Evolutionary conservation across 495 filamentous ascomycete genomes (phyloP), one percentile per base, ranked within the genome.

Genomic region (Chaetomium fimeti): DNA sequence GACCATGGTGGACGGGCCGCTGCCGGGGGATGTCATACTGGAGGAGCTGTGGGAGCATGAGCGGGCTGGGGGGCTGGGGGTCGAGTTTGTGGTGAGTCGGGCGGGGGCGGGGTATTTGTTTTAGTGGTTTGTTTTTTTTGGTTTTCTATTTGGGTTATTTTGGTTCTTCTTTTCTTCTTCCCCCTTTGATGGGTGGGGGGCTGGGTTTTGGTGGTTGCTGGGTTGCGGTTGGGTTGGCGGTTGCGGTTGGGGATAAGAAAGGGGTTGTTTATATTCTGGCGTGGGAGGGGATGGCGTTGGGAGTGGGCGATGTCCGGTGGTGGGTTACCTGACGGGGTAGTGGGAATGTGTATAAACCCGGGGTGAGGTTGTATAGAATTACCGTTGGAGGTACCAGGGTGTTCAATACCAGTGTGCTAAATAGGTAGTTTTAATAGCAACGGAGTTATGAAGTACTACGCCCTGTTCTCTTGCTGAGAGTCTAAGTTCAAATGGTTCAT

Each of bases 71-170:
- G 79, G 80, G 60, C 65, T 97, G 66, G 95, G 94, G 0, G 93
- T 91, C 68, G 83, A 88, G 62, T 97, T 96, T 77, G 76, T 87
- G 9, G 79, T 97, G 51, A 84, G 87, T 6, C 75, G 78, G 67
- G 74, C 78, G 53, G 88, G 89, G 25, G 76, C 80, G 69, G 73
- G 69, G 42, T 66, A 78, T 42, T 62, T 71, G 11, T 68, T 80
- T 0, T 79, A 55, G 28, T 1, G 15, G 27, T 54, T 36, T 36
- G 8, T 59, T 42, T 60, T 68, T 54, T 55, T 25, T 64, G 40
- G 52, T 47, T n/a, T 58, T 45, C 2, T 32, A 43, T 43, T 24
- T 4, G 8, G 11, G 22, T 18, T 22, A 1, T 43, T 28, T 43
- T 16, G 13, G 36, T 18, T 27, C 15, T 16, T 57, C 40, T 40